phyloP scores from a whole-genome alignment of 805 yeast genomes.

The Sungouiozyma ichnusensis region DNA sequence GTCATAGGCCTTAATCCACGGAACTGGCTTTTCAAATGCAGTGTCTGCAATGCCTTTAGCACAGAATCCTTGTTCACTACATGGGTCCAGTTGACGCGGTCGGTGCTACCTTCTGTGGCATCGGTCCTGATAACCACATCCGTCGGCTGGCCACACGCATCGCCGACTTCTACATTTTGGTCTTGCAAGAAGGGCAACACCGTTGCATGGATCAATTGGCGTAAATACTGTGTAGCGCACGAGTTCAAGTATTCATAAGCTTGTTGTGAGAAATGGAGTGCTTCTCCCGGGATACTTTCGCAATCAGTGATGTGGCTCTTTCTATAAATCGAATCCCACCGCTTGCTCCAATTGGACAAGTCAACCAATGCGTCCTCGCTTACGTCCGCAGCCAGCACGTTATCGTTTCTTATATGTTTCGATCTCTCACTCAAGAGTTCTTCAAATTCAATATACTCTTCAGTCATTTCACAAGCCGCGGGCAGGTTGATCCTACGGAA shows the following conservation, averaged over 20 bases:
- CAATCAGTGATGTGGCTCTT: conserved; percentile 12
- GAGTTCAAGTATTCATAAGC: conserved; percentile 8
- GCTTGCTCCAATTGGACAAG: conserved; percentile 18
- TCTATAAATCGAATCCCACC: conserved; percentile 22
- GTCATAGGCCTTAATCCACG: conserved; percentile 1
- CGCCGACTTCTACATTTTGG: conserved; percentile 5
- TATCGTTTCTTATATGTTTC: not conserved
- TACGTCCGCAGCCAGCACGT: not conserved
- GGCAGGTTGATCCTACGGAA: conserved; percentile 18
- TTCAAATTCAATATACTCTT: conserved; percentile 18
- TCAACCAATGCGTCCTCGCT: conserved; percentile 7
- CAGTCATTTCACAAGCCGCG: conserved; percentile 28
- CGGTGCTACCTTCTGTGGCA: conserved; percentile 1
- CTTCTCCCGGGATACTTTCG: conserved; percentile 6
- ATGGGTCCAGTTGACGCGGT: conserved; percentile 11
- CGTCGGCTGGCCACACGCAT: not conserved
- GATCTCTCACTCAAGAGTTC: conserved; percentile 15
- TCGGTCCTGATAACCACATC: not conserved
- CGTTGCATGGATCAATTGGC: conserved; percentile 11
- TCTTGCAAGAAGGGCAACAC: conserved; percentile 14
- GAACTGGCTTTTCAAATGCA: conserved; percentile 1
- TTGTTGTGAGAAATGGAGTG: conserved; percentile 10
- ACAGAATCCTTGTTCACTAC: conserved; percentile 14
- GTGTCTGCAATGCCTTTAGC: conserved; percentile 5
- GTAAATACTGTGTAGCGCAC: conserved; percentile 11